These are phyloP conservation scores for Nitzschia sp. DNA, from an alignment of 108 stramenopile genomes.

Conservation along the genomic window DNA sequence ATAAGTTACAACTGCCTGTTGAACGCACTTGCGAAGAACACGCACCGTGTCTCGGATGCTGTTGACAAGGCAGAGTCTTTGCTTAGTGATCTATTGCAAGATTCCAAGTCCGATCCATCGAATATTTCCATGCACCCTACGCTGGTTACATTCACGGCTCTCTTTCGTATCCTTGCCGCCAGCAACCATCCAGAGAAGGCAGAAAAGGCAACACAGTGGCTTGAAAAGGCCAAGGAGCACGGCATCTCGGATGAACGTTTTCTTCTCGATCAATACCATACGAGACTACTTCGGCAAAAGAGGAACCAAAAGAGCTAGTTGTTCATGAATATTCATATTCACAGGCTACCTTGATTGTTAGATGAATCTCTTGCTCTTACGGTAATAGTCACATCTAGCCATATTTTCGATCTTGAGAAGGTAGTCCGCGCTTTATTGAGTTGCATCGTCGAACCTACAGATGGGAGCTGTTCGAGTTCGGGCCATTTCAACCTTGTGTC, in stretches of 20 bases:
- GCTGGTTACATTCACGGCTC: slow-evolving; percentile 10
- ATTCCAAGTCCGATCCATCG: not conserved
- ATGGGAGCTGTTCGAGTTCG: slow-evolving; percentile 93
- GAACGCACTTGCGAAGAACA: slow-evolving; percentile 23
- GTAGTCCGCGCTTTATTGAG: not conserved
- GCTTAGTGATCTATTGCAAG: not conserved
- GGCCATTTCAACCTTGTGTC: slow-evolving; percentile 98
- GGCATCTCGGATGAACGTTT: not conserved
- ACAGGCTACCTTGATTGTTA: not conserved
- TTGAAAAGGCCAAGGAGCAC: not conserved
- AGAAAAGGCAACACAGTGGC: slow-evolving; percentile 20
- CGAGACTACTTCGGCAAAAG: not conserved
- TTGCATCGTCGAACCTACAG: slow-evolving; percentile 82
- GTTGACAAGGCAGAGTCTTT: slow-evolving; percentile 8
- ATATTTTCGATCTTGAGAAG: too few relatives aligned
- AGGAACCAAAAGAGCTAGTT: too few relatives aligned
- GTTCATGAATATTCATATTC: too few relatives aligned
- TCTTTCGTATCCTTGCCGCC: slow-evolving; percentile 20
- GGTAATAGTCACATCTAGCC: not conserved
- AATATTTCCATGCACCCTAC: slow-evolving; percentile 16
- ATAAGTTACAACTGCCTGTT: slow-evolving; percentile 39
- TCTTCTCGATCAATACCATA: not conserved
- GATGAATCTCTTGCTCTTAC: not conserved
- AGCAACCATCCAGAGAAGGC: not conserved
- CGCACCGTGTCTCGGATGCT: slow-evolving; percentile 14